Evolutionary conservation across 2,329 filamentous ascomycete species (phyloP), one percentile per base, ranked within the genome.

Genomic region (Teratosphaeria epicoccoides): DNA sequence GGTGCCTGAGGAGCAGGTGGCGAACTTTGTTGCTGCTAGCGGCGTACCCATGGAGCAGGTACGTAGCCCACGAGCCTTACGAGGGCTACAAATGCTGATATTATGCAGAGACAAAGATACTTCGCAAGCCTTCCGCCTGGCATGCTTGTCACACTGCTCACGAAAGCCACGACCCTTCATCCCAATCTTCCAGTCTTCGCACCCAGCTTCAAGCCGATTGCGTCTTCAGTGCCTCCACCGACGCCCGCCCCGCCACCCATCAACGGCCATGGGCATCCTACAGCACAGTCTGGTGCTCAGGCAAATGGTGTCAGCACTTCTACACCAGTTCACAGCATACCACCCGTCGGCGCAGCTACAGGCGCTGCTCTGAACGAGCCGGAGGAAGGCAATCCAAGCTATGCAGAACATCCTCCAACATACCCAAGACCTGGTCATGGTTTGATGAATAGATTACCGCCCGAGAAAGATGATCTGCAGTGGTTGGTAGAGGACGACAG

Each of bases 181-280:
- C 83, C 85, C 2, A 76, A 82, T 49, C 71, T 89, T 5, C 79
- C 83, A 4, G 72, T 89, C 49, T 88, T 87, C 57, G 65, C 72
- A n/a, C 66, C 68, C 37, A 68, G 61, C 29, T 56, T 55, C 49
- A 25, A 24, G 44, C 20, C 24, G n/a, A 22, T 23, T 17, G 20
- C 25, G 9, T 23, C 51, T 46, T 28, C 44, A 14, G 20, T 24
- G 17, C 43, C 56, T 47, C 55, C 52, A 56, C 50, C 47, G 55
- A 53, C 40, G 50, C 12, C 49, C 23, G 43, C 61, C 76, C 75
- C 45, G 60, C 54, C 26, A 56, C 59, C 55, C 47, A 12, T 52
- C 50, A 63, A 53, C 47, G 59, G 52, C 52, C 57, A 55, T 51
- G 55, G 45, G 46, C 55, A 52, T 47, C 54, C 46, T 23, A 51